These are phyloP conservation scores for Eucalyptus coolabah DNA, from an alignment of 345 rosid species.

Conservation along the genomic window DNA sequence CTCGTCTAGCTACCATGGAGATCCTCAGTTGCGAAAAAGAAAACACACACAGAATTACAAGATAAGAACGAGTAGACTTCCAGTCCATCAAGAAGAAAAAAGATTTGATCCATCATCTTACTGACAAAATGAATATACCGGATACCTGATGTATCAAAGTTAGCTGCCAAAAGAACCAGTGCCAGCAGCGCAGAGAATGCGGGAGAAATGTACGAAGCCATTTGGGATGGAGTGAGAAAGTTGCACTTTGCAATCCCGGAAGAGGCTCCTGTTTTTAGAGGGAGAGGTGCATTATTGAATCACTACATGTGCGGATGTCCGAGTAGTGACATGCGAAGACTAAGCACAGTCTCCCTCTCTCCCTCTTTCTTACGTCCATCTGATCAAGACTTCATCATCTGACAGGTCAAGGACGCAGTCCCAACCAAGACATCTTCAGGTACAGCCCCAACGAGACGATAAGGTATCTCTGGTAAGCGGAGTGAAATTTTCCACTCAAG, in stretches of 20 bases:
- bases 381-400: neutral
- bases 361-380: neutral
- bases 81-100: neutral
- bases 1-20: neutral
- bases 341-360: neutral
- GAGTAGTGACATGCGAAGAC: neutral
- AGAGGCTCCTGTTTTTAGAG: neutral
- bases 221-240: neutral
- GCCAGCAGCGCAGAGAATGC: neutral
- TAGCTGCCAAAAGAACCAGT: neutral
- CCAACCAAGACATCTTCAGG: neutral
- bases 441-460: neutral
- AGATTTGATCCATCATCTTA: neutral
- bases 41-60: neutral
- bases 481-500: neutral
- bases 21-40: neutral
- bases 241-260: neutral
- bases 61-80: neutral
- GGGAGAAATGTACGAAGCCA: neutral
- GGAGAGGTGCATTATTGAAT: neutral
- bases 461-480: neutral
- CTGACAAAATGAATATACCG: neutral
- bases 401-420: neutral
- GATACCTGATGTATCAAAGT: slow-evolving; percentile 2
- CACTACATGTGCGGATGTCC: neutral